A percentile compares a stretch with the other conserved stretches of the same genome.
Evolutionary conservation across 164 flowering plant genomes (phyloP).

Genomic region (Protea cynaroides): DNA sequence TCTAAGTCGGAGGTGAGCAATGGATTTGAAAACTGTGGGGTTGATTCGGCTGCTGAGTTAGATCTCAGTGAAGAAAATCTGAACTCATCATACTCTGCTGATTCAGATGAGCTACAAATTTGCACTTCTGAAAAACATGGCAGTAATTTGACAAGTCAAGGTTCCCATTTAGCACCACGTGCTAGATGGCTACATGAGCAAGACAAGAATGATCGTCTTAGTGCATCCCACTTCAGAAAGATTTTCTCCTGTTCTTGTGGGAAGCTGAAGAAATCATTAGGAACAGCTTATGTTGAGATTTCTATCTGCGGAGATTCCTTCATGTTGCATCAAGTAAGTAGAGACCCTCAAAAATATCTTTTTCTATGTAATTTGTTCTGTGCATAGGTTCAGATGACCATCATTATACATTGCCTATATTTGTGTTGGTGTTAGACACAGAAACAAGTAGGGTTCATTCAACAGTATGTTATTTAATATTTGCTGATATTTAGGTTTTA

Average conservation of each 20-base stretch:
- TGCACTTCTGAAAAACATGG: conserved; percentile 10
- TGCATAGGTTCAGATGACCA: too few species aligned
- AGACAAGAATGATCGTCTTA: conserved; percentile 61
- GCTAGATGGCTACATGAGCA: conserved; percentile 92
- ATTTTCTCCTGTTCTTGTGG: conserved; percentile 65
- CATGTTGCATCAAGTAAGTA: conserved; percentile 92
- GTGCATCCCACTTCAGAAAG: conserved; percentile 81
- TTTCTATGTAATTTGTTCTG: too few species aligned
- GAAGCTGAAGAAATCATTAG: conserved; percentile 47
- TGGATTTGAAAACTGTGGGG: conserved; percentile 21
- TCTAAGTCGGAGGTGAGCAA: conserved; percentile 33
- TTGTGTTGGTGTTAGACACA: too few species aligned
- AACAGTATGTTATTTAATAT: too few species aligned
- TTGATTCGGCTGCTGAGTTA: conserved; percentile 11
- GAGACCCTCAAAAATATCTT: neutral
- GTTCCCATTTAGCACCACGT: conserved; percentile 18
- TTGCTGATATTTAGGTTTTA: too few species aligned
- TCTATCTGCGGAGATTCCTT: conserved; percentile 89
- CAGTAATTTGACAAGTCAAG: conserved; percentile 16
- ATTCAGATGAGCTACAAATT: conserved; percentile 13
- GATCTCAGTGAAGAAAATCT: conserved; percentile 14
- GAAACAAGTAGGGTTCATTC: neutral
- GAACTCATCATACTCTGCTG: conserved; percentile 9
- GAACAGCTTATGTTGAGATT: conserved; percentile 50
- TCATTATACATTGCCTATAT: too few species aligned